Percentiles rank a stretch among this genome's conserved stretches.
Conservation (phyloP, 139 green algal genomes). For the Desmodesmus armatus region DNA sequence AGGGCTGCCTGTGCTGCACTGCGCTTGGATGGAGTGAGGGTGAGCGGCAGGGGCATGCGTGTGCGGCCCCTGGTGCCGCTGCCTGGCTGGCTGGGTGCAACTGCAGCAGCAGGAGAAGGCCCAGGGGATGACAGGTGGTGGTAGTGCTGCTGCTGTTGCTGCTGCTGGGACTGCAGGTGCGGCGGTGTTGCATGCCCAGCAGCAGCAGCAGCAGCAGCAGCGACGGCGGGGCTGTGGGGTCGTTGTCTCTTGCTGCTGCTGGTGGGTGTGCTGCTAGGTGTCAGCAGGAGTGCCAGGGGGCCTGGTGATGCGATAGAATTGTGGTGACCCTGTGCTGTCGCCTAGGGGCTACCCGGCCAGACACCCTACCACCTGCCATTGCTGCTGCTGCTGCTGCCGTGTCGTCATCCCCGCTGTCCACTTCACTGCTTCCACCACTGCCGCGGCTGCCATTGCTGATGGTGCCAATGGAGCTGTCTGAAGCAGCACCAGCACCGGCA, state of each 20-base stretch:
- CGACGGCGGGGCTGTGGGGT: no score
- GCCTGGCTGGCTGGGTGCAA: not conserved
- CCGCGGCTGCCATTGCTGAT: no score
- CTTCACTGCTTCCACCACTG: no score
- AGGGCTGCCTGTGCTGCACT: conserved; percentile 4
- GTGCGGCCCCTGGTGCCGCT: conserved; percentile 42
- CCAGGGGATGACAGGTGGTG: not conserved
- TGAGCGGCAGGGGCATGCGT: not conserved
- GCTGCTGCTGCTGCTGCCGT: conserved; percentile 21
- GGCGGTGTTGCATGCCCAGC: not conserved
- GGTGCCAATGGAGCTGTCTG: no score
- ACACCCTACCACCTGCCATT: not conserved
- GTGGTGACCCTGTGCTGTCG: no score
- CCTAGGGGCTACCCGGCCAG: not conserved
- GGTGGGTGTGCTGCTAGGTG: no score
- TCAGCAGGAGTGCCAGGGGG: no score
- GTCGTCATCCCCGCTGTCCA: no score
- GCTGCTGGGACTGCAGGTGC: not conserved
- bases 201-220: not conserved
- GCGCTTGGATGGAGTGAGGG: no score
- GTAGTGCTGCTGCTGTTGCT: not conserved
- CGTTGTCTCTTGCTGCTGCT: no score
- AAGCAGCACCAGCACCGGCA: no score
- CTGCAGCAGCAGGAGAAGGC: not conserved
- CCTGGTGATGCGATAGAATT: no score